phyloP scores from a whole-genome alignment of 2,329 filamentous ascomycete species.

The Fusarium sp. region DNA sequence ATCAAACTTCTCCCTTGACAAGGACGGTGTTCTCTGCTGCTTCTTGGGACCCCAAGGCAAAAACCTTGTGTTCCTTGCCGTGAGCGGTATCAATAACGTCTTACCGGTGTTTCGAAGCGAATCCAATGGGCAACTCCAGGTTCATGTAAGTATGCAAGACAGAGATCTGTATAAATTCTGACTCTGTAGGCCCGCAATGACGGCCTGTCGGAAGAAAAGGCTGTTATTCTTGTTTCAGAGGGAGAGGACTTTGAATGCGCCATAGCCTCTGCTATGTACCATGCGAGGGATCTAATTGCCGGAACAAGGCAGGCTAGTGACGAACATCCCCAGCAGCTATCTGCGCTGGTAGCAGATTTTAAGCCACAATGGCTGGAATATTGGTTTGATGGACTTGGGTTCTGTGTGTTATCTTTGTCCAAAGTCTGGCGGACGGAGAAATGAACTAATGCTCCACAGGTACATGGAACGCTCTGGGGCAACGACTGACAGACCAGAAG shows the following conservation, averaged over 20 bases:
- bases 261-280: slow-evolving; percentile 84
- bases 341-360: slow-evolving; percentile 58
- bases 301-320: slow-evolving; percentile 54
- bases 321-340: slow-evolving; percentile 57
- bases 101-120: slow-evolving; percentile 74
- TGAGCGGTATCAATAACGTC: slow-evolving; percentile 78
- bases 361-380: slow-evolving; percentile 77
- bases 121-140: slow-evolving; percentile 69
- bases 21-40: slow-evolving; percentile 80
- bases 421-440: background rate
- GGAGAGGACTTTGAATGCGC: slow-evolving; percentile 78
- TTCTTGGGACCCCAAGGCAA: slow-evolving; percentile 78
- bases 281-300: slow-evolving; percentile 69
- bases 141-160: slow-evolving; percentile 60
- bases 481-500: slow-evolving; percentile 81
- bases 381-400: slow-evolving; percentile 93
- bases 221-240: slow-evolving; percentile 74
- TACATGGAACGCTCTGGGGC: slow-evolving; percentile 94
- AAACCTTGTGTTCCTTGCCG: slow-evolving; percentile 78
- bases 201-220: slow-evolving; percentile 60
- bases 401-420: slow-evolving; percentile 65
- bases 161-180: slow-evolving; percentile 16
- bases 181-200: slow-evolving; percentile 71
- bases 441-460: slow-evolving; percentile 52
- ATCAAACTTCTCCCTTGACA: slow-evolving; percentile 71